Percentiles rank a stretch among this genome's conserved stretches.
phyloP scores from a whole-genome alignment of 140 eudicot species.

The Senecio squalidus region DNA sequence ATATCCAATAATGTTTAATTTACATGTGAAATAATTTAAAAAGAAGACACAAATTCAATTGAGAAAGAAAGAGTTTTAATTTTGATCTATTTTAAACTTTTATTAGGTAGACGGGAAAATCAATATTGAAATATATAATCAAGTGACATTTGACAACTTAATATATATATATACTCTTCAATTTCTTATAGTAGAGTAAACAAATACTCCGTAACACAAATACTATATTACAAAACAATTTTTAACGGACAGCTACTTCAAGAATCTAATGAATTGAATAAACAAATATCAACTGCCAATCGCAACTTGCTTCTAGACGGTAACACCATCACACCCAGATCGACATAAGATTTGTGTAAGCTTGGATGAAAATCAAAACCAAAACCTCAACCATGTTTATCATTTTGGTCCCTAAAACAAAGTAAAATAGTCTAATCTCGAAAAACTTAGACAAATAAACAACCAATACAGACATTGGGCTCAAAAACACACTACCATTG shows the following conservation, averaged over 20 bases:
- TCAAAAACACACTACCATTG: not conserved
- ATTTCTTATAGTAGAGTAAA: too few relatives aligned
- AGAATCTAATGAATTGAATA: not conserved
- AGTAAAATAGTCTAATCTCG: not conserved
- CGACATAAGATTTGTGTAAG: not conserved
- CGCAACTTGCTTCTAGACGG: not conserved
- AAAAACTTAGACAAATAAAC: not conserved
- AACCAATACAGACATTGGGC: not conserved
- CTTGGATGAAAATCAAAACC: conserved; percentile 4
- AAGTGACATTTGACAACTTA: too few relatives aligned
- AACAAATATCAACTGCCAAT: not conserved
- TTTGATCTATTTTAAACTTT: too few relatives aligned
- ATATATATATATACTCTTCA: too few relatives aligned
- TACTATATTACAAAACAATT: not conserved
- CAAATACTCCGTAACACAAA: too few relatives aligned
- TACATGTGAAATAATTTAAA: too few relatives aligned
- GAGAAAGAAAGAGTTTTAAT: too few relatives aligned
- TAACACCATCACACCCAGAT: not conserved
- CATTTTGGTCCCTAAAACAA: not conserved
- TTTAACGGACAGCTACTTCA: not conserved
- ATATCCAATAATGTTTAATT: too few relatives aligned
- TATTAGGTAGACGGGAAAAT: too few relatives aligned
- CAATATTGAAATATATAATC: too few relatives aligned
- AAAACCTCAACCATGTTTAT: not conserved
- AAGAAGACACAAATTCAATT: too few relatives aligned